Evolutionary conservation across 257 asterid species (phyloP).

Genomic region (Forsythia viridissima): DNA sequence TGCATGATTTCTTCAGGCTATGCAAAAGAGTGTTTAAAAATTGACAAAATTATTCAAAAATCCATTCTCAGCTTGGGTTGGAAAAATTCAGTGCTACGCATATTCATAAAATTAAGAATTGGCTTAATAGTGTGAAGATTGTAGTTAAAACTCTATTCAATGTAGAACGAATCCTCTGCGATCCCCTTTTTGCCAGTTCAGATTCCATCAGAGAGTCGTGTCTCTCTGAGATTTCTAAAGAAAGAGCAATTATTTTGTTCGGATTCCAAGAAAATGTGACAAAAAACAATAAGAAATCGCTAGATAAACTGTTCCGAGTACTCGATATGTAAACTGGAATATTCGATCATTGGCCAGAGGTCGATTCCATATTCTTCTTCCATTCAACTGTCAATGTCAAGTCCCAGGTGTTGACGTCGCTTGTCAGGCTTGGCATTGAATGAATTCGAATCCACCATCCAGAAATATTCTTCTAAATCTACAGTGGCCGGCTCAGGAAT

Average conservation of each 20-base stretch:
- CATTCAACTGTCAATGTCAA: constrained; percentile 27
- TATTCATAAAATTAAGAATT: constrained; percentile 46
- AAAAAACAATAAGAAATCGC: constrained; percentile 26
- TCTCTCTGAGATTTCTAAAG: constrained; percentile 41
- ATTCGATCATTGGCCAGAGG: constrained; percentile 36
- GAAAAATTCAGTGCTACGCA: constrained; percentile 35
- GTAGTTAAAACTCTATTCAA: constrained; percentile 60
- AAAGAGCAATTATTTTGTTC: constrained; percentile 38
- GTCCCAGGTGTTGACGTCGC: constrained; percentile 30
- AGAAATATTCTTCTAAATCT: constrained; percentile 35
- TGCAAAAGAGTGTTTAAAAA: constrained; percentile 31
- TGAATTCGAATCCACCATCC: constrained; percentile 37
- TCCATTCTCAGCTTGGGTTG: constrained; percentile 40
- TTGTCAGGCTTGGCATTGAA: constrained; percentile 26
- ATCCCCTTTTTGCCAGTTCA: constrained; percentile 33
- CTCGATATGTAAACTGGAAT: constrained; percentile 49
- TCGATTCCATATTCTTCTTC: constrained; percentile 36
- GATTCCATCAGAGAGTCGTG: constrained; percentile 38
- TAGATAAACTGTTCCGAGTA: constrained; percentile 36
- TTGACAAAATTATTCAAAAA: constrained; percentile 43
- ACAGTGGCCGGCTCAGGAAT: constrained; percentile 32
- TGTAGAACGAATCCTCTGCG: constrained; percentile 72
- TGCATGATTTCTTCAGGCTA: constrained; percentile 18
- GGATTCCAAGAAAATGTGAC: constrained; percentile 38
- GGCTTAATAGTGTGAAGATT: background rate